Evolutionary conservation across 2,329 filamentous ascomycete species (phyloP).

Genomic region (Amphichorda felina): DNA sequence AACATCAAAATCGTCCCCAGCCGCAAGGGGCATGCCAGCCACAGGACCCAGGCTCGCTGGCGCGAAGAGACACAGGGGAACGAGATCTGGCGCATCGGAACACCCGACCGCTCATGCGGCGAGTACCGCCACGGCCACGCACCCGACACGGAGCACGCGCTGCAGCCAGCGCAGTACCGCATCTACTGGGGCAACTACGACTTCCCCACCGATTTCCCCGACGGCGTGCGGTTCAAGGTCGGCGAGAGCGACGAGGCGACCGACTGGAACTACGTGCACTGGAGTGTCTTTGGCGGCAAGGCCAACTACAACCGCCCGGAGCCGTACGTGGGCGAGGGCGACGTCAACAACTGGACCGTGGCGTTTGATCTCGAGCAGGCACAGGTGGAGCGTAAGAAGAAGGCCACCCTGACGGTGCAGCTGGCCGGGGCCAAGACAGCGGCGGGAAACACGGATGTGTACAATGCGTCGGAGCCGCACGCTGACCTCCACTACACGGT

Average conservation of each 20-base stretch:
- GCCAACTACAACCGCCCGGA: slow-evolving; percentile 32
- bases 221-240: slow-evolving; percentile 44
- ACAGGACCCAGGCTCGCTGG: slow-evolving; percentile 32
- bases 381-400: slow-evolving; percentile 25
- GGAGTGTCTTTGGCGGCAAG: slow-evolving; percentile 49
- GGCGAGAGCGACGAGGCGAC: slow-evolving; percentile 33
- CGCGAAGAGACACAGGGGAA: slow-evolving; percentile 39
- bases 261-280: slow-evolving; percentile 54
- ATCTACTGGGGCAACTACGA: slow-evolving; percentile 52
- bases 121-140: slow-evolving; percentile 48
- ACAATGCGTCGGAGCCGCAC: no score
- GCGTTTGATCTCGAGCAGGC: slow-evolving; percentile 32
- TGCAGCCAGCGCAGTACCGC: slow-evolving; percentile 43
- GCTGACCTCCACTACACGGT: no score
- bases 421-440: no score
- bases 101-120: slow-evolving; percentile 47
- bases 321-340: slow-evolving; percentile 27
- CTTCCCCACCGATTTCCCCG: slow-evolving; percentile 45
- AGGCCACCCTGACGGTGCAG: slow-evolving; percentile 50
- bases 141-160: slow-evolving; percentile 31
- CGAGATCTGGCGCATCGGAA: slow-evolving; percentile 52
- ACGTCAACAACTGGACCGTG: slow-evolving; percentile 48
- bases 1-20: slow-evolving; percentile 22
- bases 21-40: slow-evolving; percentile 15
- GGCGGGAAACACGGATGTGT: no score